A percentile compares a stretch with the other conserved stretches of the same genome.
Evolutionary conservation across 164 flowering plant genomes (phyloP).

Genomic region (Macadamia integrifolia): DNA sequence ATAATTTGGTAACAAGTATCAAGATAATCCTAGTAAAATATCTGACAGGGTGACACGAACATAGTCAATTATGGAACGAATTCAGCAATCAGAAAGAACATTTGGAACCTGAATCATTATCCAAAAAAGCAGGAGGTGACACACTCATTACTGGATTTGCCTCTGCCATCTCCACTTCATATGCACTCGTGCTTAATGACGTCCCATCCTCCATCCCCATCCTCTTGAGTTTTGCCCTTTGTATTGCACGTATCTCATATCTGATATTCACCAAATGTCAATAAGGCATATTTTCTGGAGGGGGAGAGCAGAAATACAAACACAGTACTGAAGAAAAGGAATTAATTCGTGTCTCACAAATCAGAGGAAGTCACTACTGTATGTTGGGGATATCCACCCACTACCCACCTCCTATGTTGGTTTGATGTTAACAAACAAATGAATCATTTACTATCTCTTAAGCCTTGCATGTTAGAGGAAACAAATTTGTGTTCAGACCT

Average conservation of each 20-base stretch:
- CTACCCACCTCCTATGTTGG: no score
- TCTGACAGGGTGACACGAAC: background rate
- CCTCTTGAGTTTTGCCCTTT: constrained; percentile 36
- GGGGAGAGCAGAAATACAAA: background rate
- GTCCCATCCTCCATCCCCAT: constrained; percentile 36
- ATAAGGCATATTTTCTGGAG: background rate
- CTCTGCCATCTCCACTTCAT: constrained; percentile 75
- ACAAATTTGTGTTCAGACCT: no score
- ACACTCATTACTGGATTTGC: constrained; percentile 22
- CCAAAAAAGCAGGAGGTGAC: constrained; percentile 6
- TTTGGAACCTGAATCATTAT: constrained; percentile 4
- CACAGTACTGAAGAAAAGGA: no score
- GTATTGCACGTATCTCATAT: constrained; percentile 55
- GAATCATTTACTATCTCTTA: no score
- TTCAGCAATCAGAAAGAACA: background rate
- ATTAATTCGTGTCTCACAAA: no score
- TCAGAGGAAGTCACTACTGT: no score
- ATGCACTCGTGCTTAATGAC: constrained; percentile 23
- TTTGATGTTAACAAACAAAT: no score
- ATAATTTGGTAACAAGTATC: background rate
- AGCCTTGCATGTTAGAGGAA: no score
- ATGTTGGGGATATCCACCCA: no score
- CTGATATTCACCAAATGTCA: constrained; percentile 23
- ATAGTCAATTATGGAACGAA: no score
- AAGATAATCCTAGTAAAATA: background rate